Evolutionary conservation across 495 filamentous ascomycete species (phyloP), one percentile per base, ranked within the genome.

Genomic region (Parachaetomium inaequale): DNA sequence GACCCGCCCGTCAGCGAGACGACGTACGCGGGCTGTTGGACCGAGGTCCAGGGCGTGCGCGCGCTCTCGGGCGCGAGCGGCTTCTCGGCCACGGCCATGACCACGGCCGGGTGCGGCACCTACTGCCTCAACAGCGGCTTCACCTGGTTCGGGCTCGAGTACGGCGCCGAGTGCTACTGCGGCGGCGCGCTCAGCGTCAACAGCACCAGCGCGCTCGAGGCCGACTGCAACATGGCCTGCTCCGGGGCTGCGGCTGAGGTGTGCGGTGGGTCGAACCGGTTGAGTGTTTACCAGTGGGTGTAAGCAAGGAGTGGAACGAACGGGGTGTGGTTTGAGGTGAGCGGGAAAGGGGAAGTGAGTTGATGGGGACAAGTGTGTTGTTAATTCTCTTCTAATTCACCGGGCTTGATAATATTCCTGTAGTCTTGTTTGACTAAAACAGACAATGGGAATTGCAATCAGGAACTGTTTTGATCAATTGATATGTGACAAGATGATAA

Each of bases 111-210:
- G 0, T 67, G 65, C n/a, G 54, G 38, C 8, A 54, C 58, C 19
- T 72, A 59, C 28, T 79, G 78, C 59, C 36, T 46, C 12, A 46
- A 65, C 38, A 23, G 15, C 8, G 62, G 54, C 1, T 67, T 50
- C 28, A 2, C 29, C 0, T 58, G 15, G 46, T 64, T 64, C 28
- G 65, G 65, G 1, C 47, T 64, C 17, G 84, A 90, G 70, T 87
- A 86, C 58, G 80, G 76, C 46, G 78, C 77, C 46, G 79, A 85
- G 69, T 88, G 86, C 72, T 87, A 81, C 66, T 88, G 86, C 66
- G 84, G 82, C 26, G 81, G 80, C 58, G 66, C 63, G 31, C 23
- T 67, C 2, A 23, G 59, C 14, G 53, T 10, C 5, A 51, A 51
- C 3, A 60, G 56, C 36, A 64, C 57, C 11, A 4, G 14, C 1